These are phyloP conservation scores for Aspergillus versicolor DNA, from an alignment of 2,329 filamentous ascomycete genomes.

Conservation along the genomic window DNA sequence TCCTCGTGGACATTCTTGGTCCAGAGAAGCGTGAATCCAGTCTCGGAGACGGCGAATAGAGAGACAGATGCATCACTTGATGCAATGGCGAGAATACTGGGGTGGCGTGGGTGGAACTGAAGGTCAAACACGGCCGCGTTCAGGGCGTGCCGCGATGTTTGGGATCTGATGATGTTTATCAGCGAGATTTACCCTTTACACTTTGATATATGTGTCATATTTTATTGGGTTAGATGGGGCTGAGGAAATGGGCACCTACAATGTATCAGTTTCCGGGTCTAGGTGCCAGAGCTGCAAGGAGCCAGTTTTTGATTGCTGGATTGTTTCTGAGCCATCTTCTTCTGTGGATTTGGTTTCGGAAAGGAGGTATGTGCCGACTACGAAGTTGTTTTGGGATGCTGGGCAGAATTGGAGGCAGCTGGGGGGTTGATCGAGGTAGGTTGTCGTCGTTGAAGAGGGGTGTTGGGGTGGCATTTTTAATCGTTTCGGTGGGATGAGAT, in stretches of 20 bases:
- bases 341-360: conserved; percentile 32
- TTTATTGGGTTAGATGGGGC: not conserved
- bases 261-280: conserved; percentile 26
- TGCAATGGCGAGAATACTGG: conserved; percentile 67
- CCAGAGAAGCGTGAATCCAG: conserved; percentile 37
- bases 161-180: conserved; percentile 42
- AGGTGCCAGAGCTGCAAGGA: conserved; percentile 69
- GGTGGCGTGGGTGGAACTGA: conserved; percentile 66
- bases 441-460: conserved; percentile 32
- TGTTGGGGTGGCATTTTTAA: conserved; percentile 19
- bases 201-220: not conserved
- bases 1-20: conserved; percentile 54
- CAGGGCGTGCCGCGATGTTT: conserved; percentile 60
- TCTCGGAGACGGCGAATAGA: conserved; percentile 35
- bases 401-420: conserved; percentile 48
- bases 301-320: conserved; percentile 66
- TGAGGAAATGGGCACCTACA: conserved; percentile 21
- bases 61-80: conserved; percentile 64
- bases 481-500: not conserved
- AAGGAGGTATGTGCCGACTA: conserved; percentile 83
- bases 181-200: not conserved
- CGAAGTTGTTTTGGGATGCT: conserved; percentile 60
- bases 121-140: conserved; percentile 80
- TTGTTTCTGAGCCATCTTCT: conserved; percentile 15
- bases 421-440: conserved; percentile 43